A percentile compares a stretch with the other conserved stretches of the same genome.
phyloP scores from a whole-genome alignment of 2,329 filamentous ascomycete genomes.

The Neonectria hederae region DNA sequence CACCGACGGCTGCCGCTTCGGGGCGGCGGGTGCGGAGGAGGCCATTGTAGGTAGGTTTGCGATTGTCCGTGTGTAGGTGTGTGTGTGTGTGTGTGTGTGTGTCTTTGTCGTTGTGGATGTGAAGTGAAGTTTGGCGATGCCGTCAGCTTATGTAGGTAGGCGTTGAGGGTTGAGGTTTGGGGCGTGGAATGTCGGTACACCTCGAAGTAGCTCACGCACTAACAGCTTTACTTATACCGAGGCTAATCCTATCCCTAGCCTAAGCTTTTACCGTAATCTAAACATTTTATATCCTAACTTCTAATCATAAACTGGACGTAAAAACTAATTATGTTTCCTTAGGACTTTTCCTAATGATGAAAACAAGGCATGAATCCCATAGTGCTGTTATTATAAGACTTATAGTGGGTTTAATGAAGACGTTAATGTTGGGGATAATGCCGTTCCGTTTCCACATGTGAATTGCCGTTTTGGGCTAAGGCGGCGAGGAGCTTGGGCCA shows the following conservation, averaged over 20 bases:
- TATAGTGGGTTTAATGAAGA: background rate
- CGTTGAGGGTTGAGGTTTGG: background rate
- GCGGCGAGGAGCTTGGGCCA: background rate
- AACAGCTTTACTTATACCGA: background rate
- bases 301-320: too few species aligned
- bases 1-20: slow-evolving; percentile 41
- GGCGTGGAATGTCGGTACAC: background rate
- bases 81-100: background rate
- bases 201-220: background rate
- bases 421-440: slow-evolving; percentile 30
- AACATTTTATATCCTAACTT: too few species aligned
- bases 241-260: background rate
- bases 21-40: slow-evolving; percentile 30
- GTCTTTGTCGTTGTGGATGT: too few species aligned
- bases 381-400: background rate
- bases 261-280: too few species aligned
- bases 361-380: background rate
- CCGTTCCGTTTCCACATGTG: slow-evolving; percentile 20
- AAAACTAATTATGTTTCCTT: too few species aligned
- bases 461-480: slow-evolving; percentile 32
- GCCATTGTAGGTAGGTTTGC: slow-evolving; percentile 31
- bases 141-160: background rate
- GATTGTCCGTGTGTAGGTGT: background rate
- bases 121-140: background rate
- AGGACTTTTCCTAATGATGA: background rate